Evolutionary conservation across 768 basidiomycete genomes (phyloP), one percentile per base, ranked within the genome.

Genomic region (Lenzites betulinus): DNA sequence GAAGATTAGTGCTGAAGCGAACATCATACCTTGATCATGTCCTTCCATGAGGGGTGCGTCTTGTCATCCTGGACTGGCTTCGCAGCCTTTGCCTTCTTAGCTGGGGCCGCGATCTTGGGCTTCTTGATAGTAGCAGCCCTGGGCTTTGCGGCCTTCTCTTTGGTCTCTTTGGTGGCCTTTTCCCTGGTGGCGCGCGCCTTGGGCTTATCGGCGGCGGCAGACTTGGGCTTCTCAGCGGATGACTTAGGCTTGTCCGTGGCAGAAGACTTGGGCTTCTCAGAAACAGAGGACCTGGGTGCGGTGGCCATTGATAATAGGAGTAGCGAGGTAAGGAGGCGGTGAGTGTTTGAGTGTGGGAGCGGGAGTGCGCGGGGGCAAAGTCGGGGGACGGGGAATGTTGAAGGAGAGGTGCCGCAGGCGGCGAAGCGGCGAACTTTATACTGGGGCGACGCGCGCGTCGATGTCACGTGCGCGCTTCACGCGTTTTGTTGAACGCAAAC

Each of bases 21-120:
- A 18, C n/a, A 51, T 9, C 18, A 12, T 38, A 75, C 75, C 69
- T 71, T 75, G 64, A 76, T 71, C 64, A 76, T 75, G 43, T 76
- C 75, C 64, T 76, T 76, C 73, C 73, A 76, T 1, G 75, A 70
- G 6, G 75, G 75, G 55, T 75, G 75, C 1, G 66, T 47, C 57
- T 66, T 67, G 20, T 66, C 59, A 20, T 51, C 50, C n/a, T 41
- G 41, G 9, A 66, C 43, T 26, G 66, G 47, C 52, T 64, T 64
- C 16, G 58, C 48, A 25, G 69, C 42, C 51, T 65, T 69, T 6
- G 49, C 22, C 41, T 61, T 64, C 51, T 51, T 51, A 6, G 51
- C 12, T 7, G 28, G 18, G 20, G 35, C 51, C n/a, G 60, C 28
- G 20, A 60, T 48, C 63, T 66, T 66, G 25, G 66, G 43, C 44